These are phyloP conservation scores for Oryza brachyantha DNA, from an alignment of 176 grass and related monocot genomes.

Conservation along the genomic window DNA sequence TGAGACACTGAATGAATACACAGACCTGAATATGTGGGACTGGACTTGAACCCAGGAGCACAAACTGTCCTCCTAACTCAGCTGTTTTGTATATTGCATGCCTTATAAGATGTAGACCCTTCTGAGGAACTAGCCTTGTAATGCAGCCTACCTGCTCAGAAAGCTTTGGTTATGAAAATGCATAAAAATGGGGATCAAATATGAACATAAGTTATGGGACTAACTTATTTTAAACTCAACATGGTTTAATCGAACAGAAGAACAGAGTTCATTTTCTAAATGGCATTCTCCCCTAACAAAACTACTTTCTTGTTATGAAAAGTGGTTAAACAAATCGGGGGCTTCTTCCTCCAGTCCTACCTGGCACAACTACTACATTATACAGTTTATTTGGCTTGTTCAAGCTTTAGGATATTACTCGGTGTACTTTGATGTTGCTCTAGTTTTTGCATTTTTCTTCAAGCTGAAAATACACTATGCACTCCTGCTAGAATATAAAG, in stretches of 20 bases:
- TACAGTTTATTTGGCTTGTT: background rate
- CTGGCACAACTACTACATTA: background rate
- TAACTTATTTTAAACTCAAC: background rate
- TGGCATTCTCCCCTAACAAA: background rate
- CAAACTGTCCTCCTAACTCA: slow-evolving; percentile 67
- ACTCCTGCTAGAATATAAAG: background rate
- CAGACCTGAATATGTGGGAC: slow-evolving; percentile 60
- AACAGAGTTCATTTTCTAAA: background rate
- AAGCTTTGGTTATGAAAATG: background rate
- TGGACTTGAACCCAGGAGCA: slow-evolving; percentile 70
- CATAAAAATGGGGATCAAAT: background rate
- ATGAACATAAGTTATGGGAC: background rate
- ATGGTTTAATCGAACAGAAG: background rate
- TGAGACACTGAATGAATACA: background rate
- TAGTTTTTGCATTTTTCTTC: background rate
- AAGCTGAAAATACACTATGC: background rate
- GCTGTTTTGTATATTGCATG: slow-evolving; percentile 56
- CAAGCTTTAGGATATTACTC: background rate
- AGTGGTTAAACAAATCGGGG: slow-evolving; percentile 4
- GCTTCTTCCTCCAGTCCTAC: background rate
- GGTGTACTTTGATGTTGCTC: background rate
- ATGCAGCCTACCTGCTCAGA: slow-evolving; percentile 54
- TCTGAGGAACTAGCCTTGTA: slow-evolving; percentile 63
- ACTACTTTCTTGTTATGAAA: background rate
- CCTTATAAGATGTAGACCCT: slow-evolving; percentile 67